Percentiles rank a stretch among this genome's conserved stretches.
Conservation (phyloP, 176 grass and related monocot species). For the Lolium perenne region DNA sequence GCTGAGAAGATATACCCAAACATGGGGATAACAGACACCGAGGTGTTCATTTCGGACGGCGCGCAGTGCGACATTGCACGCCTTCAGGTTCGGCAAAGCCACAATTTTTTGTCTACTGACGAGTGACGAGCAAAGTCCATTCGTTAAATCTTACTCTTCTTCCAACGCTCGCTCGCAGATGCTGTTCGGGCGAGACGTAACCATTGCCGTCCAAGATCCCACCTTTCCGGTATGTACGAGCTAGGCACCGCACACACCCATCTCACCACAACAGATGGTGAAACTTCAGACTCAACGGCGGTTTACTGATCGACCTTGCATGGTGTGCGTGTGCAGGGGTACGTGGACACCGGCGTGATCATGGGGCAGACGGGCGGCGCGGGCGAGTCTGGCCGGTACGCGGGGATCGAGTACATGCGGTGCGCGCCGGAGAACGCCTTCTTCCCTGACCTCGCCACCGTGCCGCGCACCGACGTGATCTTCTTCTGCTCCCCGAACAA, state of each 20-base stretch:
- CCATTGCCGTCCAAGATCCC: constrained; percentile 93
- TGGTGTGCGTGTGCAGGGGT: constrained; percentile 56
- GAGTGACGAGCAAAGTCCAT: no score
- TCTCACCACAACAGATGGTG: neutral
- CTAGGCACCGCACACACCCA: neutral
- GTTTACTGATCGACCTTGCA: neutral
- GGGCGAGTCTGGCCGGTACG: constrained; percentile 59
- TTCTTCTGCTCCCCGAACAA: constrained; percentile 99
- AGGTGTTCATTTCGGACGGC: constrained; percentile 93
- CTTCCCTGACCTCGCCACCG: constrained; percentile 83
- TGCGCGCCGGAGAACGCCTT: constrained; percentile 83
- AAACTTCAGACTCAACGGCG: neutral
- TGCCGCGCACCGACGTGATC: constrained; percentile 82
- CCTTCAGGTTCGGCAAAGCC: constrained; percentile 57
- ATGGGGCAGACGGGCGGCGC: constrained; percentile 77
- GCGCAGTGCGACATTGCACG: constrained; percentile 91
- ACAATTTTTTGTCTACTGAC: no score
- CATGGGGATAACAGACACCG: constrained; percentile 66
- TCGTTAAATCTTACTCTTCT: no score
- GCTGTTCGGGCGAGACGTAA: constrained; percentile 74
- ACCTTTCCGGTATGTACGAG: constrained; percentile 78
- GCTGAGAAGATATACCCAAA: constrained; percentile 62
- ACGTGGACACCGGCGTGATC: constrained; percentile 89
- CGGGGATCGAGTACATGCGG: constrained; percentile 75
- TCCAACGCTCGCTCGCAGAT: constrained; percentile 41